Percentiles rank a stretch among this genome's conserved stretches.
Conservation (phyloP, 2,329 filamentous ascomycete genomes). For the Penicillium thymicola region DNA sequence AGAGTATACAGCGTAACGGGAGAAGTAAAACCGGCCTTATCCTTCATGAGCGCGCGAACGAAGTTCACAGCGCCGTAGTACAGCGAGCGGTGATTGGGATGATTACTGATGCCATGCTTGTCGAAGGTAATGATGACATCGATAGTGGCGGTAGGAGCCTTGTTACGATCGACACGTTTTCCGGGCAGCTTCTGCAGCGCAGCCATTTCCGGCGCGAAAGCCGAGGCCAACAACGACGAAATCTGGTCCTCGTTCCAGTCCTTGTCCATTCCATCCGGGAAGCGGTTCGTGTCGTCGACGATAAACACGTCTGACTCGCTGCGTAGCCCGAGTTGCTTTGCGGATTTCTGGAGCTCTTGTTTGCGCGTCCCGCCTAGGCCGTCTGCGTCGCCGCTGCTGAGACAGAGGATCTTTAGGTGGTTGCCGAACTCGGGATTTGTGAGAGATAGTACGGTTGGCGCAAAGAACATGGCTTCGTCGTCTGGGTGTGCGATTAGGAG, state of each 20-base stretch:
- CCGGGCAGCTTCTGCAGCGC: conserved; percentile 28
- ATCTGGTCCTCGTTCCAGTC: conserved; percentile 72
- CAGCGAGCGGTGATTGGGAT: conserved; percentile 91
- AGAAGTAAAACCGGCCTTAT: conserved; percentile 61
- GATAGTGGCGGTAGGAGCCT: conserved; percentile 56
- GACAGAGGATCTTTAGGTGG: conserved; percentile 88
- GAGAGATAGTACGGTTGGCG: conserved; percentile 80
- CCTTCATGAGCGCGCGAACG: conserved; percentile 62
- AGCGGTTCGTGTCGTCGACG: conserved; percentile 70
- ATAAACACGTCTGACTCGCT: conserved; percentile 77
- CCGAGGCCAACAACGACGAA: conserved; percentile 64
- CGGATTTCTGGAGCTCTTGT: conserved; percentile 79
- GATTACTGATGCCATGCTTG: conserved; percentile 71
- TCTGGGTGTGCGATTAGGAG: conserved; percentile 95
- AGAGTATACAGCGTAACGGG: conserved; percentile 86
- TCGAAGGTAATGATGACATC: conserved; percentile 92
- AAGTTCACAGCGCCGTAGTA: conserved; percentile 78
- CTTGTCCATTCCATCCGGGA: conserved; percentile 84
- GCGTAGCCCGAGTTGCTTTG: conserved; percentile 69
- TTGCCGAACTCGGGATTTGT: conserved; percentile 77
- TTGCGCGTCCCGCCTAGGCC: conserved; percentile 80
- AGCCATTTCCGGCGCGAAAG: conserved; percentile 66
- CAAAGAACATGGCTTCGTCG: conserved; percentile 99
- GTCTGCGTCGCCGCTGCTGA: conserved; percentile 85
- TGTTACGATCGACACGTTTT: conserved; percentile 30